phyloP scores from a whole-genome alignment of 768 basidiomycete species.

The Mycena leptocephala region DNA sequence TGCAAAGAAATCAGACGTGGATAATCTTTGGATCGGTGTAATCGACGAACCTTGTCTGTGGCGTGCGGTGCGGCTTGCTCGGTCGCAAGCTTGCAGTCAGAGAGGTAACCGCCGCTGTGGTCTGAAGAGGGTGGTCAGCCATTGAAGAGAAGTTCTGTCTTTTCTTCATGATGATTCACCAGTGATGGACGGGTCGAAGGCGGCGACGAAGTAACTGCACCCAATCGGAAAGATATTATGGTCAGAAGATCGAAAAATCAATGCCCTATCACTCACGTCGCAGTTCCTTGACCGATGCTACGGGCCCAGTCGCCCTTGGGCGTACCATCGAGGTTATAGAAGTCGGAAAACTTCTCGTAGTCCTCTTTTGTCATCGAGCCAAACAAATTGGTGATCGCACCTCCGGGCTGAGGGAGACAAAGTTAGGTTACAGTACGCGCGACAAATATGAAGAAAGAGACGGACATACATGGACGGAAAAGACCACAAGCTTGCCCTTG shows the following conservation, averaged over 20 bases:
- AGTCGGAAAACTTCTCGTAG: conserved; percentile 20
- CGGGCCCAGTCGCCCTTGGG: conserved; percentile 21
- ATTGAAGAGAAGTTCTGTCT: not conserved
- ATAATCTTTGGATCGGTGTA: not conserved
- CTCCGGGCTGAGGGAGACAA: conserved; percentile 9
- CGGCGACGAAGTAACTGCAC: conserved; percentile 18
- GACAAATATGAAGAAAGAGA: not conserved
- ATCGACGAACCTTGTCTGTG: conserved; percentile 2
- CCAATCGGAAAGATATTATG: not conserved
- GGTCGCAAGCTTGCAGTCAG: conserved; percentile 12
- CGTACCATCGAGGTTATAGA: conserved; percentile 15
- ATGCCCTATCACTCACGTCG: conserved; percentile 6
- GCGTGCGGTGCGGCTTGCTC: conserved; percentile 14
- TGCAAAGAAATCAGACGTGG: not conserved
- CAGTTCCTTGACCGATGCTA: conserved; percentile 18
- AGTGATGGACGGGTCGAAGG: conserved; percentile 17
- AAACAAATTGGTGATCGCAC: conserved; percentile 7
- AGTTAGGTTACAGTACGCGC: not conserved
- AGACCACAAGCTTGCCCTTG: conserved; percentile 10
- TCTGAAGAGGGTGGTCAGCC: conserved; percentile 11
- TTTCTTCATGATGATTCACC: not conserved
- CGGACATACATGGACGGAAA: conserved; percentile 17
- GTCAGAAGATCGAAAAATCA: not conserved
- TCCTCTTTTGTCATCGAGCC: conserved; percentile 13
- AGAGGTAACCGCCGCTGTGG: conserved; percentile 13